phyloP scores from a whole-genome alignment of 2,329 filamentous ascomycete species.

The Pestalotiopsis sp. region DNA sequence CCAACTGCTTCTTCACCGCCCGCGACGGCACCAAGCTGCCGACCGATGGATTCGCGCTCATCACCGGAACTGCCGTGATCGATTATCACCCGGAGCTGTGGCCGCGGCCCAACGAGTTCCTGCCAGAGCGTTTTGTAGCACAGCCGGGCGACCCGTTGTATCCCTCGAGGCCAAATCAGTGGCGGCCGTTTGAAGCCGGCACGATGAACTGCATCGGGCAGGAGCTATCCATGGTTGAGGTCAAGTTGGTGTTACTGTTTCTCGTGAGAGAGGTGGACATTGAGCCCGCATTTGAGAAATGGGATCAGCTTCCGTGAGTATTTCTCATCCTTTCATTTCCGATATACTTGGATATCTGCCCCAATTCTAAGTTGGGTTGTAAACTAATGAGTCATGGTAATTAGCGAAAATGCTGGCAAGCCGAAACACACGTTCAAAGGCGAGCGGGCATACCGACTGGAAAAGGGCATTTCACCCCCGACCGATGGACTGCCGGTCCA shows the following conservation, averaged over 20 bases:
- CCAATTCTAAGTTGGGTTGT: too few species aligned
- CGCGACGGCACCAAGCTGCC: conserved; percentile 40
- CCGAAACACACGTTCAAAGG: conserved; percentile 3
- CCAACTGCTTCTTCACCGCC: conserved; percentile 39
- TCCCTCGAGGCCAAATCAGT: conserved; percentile 27
- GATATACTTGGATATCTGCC: too few species aligned
- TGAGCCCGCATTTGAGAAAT: conserved; percentile 8
- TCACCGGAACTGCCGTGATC: conserved; percentile 22
- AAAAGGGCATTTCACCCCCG: conserved; percentile 7
- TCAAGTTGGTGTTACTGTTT: conserved; percentile 31
- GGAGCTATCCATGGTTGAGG: conserved; percentile 36
- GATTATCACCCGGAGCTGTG: conserved; percentile 39
- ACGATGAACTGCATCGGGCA: conserved; percentile 39
- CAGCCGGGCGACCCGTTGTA: conserved; percentile 23
- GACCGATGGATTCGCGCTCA: conserved; percentile 32
- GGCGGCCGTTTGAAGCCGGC: conserved; percentile 40
- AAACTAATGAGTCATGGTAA: neutral
- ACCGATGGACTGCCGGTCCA: conserved; percentile 14
- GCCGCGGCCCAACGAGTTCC: conserved; percentile 38
- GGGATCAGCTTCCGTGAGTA: conserved; percentile 14
- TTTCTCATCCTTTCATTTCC: neutral
- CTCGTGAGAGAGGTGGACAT: conserved; percentile 25
- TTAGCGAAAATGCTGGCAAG: neutral
- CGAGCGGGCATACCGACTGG: conserved; percentile 2
- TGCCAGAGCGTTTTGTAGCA: conserved; percentile 45